Base-by-base conservation (phyloP, 257 asterid genomes). In the Primulina huaijiensis region DNA sequence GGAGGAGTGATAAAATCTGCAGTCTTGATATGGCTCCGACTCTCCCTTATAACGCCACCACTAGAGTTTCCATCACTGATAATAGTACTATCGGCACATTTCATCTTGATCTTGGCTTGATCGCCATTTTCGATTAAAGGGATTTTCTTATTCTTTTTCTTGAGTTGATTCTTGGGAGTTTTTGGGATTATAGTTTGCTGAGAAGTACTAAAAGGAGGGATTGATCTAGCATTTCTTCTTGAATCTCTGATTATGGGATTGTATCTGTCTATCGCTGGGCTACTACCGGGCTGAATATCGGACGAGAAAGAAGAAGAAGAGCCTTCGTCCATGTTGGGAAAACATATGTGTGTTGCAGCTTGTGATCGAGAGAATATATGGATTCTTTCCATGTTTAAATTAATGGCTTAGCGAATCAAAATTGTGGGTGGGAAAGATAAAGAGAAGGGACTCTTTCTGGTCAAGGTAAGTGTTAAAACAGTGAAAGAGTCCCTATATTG, bases 331-430 rank as follows among this genome's bases (percentile, higher is more conserved):
- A 87, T 90, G 83, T 73, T 75, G 53, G 53, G n/a, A 2, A 30
- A 77, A 73, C 79, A 68, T 38, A 81, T 79, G 82, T 86, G 76
- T 61, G 90, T 83, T 38, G 95, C 75, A 31, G 89, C 79, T 75
- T 90, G 90, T 56, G 97, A 86, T 21, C 88, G 70, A 72, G 89
- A 88, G 76, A 80, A 78, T 74, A 88, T 79, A 84, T 88, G 87
- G 21, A 79, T 83, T 81, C 85, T 78, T 79, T 75, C 84, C 92
- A 83, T 88, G 38, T 67, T 78, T 76, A 12, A 43, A 12, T 3
- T 11, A 43, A 43, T 43, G 53, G n/a, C n/a, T 11, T 12, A 43
- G 53, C 3, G 53, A 43, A 43, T 43, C 53, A 43, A 43, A 43
- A 43, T 43, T 43, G 53, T 43, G 53, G 53, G 53, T 43, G n/a